phyloP scores from a whole-genome alignment of 2,329 filamentous ascomycete species.

The Chaetomiaceae sp. region DNA sequence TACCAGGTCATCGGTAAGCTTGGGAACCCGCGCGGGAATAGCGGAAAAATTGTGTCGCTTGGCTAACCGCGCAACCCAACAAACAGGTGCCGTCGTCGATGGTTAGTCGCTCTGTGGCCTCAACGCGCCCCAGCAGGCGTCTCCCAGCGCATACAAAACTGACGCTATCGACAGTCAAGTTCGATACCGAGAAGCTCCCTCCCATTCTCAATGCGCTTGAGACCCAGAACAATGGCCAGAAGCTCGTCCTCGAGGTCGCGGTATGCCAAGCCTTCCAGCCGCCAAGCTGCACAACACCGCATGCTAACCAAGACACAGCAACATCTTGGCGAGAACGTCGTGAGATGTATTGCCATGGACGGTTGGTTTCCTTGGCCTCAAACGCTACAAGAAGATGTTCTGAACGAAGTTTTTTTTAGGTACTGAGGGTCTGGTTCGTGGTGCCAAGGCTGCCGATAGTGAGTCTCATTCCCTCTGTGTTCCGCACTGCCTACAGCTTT shows the following conservation, averaged over 20 bases:
- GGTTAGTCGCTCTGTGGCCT: constrained; percentile 55
- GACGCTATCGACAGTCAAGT: constrained; percentile 70
- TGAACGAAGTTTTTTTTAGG: constrained; percentile 46
- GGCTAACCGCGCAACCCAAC: constrained; percentile 57
- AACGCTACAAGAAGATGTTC: constrained; percentile 3
- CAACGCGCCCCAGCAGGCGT: constrained; percentile 13
- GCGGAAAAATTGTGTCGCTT: constrained; percentile 35
- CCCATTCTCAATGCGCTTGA: constrained; percentile 95
- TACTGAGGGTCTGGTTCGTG: constrained; percentile 99
- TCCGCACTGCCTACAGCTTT: not conserved
- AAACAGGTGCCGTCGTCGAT: constrained; percentile 97
- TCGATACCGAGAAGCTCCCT: constrained; percentile 88
- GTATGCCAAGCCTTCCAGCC: constrained; percentile 50
- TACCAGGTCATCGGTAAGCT: constrained; percentile 53
- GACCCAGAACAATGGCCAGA: constrained; percentile 86
- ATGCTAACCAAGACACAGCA: constrained; percentile 59
- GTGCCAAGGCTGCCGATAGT: constrained; percentile 73
- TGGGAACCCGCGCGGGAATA: not conserved
- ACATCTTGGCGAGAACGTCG: constrained; percentile 99
- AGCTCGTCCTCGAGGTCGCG: constrained; percentile 92
- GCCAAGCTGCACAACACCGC: constrained; percentile 2
- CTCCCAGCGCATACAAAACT: constrained; percentile 12
- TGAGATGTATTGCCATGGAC: constrained; percentile 99
- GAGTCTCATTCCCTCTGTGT: constrained; percentile 10
- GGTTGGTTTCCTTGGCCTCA: constrained; percentile 47